Percentiles rank a stretch among this genome's conserved stretches.
Evolutionary conservation across 1,284 basidiomycete genomes (phyloP).

Genomic region (Cutaneotrichosporon mucoides): DNA sequence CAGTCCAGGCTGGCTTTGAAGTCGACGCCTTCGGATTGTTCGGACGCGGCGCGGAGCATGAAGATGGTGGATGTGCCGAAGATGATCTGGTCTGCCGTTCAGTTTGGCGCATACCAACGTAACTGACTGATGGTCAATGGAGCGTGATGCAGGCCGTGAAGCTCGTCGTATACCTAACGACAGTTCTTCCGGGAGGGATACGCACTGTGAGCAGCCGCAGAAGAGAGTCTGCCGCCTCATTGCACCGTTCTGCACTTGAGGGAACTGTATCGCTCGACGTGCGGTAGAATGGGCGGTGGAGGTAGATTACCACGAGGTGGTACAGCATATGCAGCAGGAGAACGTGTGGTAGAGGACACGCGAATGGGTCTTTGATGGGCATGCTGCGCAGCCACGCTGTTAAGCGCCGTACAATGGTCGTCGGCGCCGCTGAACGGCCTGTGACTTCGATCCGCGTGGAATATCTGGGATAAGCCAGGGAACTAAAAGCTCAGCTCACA

Average conservation of each 20-base stretch:
- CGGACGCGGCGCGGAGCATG: neutral
- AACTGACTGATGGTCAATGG: constrained; percentile 1
- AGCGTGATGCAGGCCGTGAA: constrained; percentile 3
- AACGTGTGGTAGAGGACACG: constrained; percentile 22
- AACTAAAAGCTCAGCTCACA: neutral
- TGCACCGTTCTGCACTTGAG: constrained; percentile 15
- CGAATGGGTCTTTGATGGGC: constrained; percentile 14
- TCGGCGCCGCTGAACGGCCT: constrained; percentile 1
- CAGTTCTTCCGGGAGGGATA: neutral
- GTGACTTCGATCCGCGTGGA: constrained; percentile 1
- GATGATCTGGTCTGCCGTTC: constrained; percentile 23
- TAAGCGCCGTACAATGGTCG: constrained; percentile 10
- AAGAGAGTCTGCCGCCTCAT: constrained; percentile 16
- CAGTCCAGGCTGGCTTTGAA: neutral
- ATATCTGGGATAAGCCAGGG: constrained; percentile 5
- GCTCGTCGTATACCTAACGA: neutral
- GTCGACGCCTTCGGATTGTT: neutral
- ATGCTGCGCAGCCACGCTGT: constrained; percentile 15
- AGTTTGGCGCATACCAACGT: neutral
- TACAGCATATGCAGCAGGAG: constrained; percentile 24
- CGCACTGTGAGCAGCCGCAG: constrained; percentile 15
- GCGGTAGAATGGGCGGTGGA: constrained; percentile 27
- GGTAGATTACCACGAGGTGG: constrained; percentile 19
- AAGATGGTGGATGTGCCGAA: constrained; percentile 42
- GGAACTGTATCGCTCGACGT: neutral